These are phyloP conservation scores for Hypoxylon lenormandii DNA, from an alignment of 495 filamentous ascomycete species.

Conservation along the genomic window DNA sequence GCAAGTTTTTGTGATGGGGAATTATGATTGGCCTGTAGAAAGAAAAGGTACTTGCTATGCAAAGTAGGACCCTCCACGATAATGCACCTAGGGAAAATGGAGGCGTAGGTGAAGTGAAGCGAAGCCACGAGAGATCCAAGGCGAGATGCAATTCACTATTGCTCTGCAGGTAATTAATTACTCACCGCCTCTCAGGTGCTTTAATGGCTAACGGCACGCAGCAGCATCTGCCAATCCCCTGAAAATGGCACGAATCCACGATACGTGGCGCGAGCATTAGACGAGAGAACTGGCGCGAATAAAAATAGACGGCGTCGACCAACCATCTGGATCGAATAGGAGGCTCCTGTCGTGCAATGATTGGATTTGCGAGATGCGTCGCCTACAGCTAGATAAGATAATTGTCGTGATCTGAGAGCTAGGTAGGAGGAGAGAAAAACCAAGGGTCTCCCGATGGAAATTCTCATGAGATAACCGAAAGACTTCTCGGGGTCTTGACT, in stretches of 20 bases:
- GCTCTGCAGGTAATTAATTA: constrained; percentile 42
- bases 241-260: constrained; percentile 33
- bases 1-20: neutral
- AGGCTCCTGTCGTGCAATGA: constrained; percentile 32
- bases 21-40: constrained; percentile 1
- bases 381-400: constrained; percentile 6
- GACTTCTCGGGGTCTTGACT: constrained; percentile 26
- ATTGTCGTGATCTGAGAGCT: constrained; percentile 8
- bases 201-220: constrained; percentile 36
- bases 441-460: constrained; percentile 34
- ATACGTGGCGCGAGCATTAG: constrained; percentile 43
- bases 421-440: constrained; percentile 16
- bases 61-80: too few species aligned
- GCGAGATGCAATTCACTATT: constrained; percentile 39
- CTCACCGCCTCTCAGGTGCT: constrained; percentile 42
- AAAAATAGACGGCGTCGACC: constrained; percentile 34
- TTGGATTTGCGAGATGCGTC: neutral
- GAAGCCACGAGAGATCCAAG: constrained; percentile 2
- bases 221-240: constrained; percentile 42
- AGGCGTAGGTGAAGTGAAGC: neutral
- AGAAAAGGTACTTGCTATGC: neutral
- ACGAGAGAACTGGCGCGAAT: constrained; percentile 17
- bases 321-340: constrained; percentile 16
- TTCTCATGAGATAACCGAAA: constrained; percentile 37
- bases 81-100: neutral